Evolutionary conservation across 2,329 filamentous ascomycete genomes (phyloP).

Genomic region (Fusarium devonianum): DNA sequence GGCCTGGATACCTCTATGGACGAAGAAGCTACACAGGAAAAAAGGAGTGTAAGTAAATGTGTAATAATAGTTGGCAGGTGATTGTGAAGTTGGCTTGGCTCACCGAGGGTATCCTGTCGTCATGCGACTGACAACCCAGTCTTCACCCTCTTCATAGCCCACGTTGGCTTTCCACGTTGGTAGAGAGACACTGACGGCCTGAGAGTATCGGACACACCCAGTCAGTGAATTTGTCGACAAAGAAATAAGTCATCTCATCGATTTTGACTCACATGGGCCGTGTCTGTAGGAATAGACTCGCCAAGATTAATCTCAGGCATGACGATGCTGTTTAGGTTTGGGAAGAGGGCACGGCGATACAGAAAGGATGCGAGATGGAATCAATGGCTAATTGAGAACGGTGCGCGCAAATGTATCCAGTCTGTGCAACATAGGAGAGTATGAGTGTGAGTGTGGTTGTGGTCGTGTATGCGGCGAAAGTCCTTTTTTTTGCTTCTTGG

Average conservation of each 20-base stretch:
- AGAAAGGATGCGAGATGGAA: not conserved
- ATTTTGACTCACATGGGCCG: constrained; percentile 71
- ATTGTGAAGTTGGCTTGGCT: constrained; percentile 20
- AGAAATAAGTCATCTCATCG: constrained; percentile 1
- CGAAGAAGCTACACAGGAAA: constrained; percentile 84
- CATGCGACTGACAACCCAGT: constrained; percentile 87
- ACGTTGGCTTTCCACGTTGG: constrained; percentile 93
- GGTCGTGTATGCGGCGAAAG: constrained; percentile 5
- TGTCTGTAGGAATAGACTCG: constrained; percentile 78
- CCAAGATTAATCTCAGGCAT: constrained; percentile 66
- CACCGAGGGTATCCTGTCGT: constrained; percentile 88
- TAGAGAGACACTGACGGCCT: constrained; percentile 96
- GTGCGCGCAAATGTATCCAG: not conserved
- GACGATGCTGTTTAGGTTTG: not conserved
- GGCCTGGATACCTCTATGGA: constrained; percentile 81
- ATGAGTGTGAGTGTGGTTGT: not conserved
- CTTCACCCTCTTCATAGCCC: constrained; percentile 90
- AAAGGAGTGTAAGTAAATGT: constrained; percentile 19
- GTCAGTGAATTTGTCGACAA: not conserved
- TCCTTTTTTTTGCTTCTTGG: constrained; percentile 20
- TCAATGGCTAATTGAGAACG: not conserved
- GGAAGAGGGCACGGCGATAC: not conserved
- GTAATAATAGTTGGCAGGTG: not conserved
- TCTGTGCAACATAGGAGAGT: not conserved
- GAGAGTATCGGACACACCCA: not conserved